phyloP scores from a whole-genome alignment of 179 eudicot species.

The Beta corolliflora region DNA sequence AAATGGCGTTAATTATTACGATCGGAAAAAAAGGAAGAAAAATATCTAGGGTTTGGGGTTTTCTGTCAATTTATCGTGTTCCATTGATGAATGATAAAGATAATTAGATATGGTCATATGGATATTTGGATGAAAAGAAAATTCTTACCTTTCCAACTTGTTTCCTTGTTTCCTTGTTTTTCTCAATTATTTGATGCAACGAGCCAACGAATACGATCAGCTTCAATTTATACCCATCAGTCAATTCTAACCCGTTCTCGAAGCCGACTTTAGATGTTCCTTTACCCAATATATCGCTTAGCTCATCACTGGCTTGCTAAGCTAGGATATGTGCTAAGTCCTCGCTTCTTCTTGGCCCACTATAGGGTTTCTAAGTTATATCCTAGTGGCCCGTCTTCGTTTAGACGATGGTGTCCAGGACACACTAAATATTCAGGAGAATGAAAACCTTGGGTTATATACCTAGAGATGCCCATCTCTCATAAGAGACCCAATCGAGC shows the following conservation, averaged over 20 bases:
- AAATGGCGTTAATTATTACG: neutral
- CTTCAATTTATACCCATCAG: neutral
- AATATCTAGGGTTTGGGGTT: constrained; percentile 17
- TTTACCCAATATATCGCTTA: neutral
- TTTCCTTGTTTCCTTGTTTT: neutral
- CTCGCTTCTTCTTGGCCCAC: no score
- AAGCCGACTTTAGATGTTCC: neutral
- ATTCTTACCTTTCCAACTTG: neutral
- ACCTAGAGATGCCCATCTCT: no score
- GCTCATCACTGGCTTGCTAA: neutral
- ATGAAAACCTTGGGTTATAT: no score
- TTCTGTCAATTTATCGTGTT: neutral
- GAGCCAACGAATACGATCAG: no score
- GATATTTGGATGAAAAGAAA: neutral
- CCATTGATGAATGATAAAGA: neutral
- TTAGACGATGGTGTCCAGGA: no score
- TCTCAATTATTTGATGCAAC: neutral
- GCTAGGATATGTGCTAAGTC: neutral
- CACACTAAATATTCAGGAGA: no score
- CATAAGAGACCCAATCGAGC: no score
- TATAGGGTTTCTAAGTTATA: no score
- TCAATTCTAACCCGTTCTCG: neutral
- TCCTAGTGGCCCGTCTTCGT: no score
- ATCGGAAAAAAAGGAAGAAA: neutral
- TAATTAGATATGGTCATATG: neutral